These are phyloP conservation scores for Uncinocarpus reesii DNA, from an alignment of 2,329 filamentous ascomycete genomes.

Conservation along the genomic window DNA sequence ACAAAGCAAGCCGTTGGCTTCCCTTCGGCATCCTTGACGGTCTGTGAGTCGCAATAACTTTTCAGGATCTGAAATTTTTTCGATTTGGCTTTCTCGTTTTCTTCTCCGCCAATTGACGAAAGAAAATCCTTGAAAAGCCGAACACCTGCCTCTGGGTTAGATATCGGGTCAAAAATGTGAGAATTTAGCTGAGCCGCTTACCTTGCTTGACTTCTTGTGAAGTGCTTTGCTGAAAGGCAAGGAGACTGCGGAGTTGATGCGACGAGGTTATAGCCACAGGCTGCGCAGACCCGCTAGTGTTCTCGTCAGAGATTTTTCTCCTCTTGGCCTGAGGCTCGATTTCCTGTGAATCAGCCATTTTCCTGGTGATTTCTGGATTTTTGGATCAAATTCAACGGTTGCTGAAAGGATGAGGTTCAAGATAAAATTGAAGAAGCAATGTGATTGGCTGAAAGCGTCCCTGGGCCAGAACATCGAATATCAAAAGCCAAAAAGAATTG, in stretches of 20 bases:
- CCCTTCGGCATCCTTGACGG: slow-evolving; percentile 40
- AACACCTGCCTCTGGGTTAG: slow-evolving; percentile 27
- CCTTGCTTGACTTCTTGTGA: slow-evolving; percentile 45
- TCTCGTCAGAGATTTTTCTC: slow-evolving; percentile 30
- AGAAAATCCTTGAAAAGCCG: slow-evolving; percentile 39
- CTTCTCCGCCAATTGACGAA: slow-evolving; percentile 29
- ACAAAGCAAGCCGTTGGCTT: slow-evolving; percentile 56
- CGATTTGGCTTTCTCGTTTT: slow-evolving; percentile 29
- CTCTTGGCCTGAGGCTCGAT: slow-evolving; percentile 30
- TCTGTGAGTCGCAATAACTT: slow-evolving; percentile 45
- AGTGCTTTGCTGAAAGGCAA: slow-evolving; percentile 62
- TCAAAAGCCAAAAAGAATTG: too few relatives aligned
- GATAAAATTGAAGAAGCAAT: neutral
- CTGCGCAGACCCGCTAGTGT: slow-evolving; percentile 9
- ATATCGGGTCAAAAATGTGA: neutral
- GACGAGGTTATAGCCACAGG: slow-evolving; percentile 36
- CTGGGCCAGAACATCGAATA: too few relatives aligned
- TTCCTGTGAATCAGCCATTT: slow-evolving; percentile 29
- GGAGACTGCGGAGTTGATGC: slow-evolving; percentile 57
- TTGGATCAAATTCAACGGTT: neutral
- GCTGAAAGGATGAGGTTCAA: neutral
- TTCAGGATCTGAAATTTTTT: slow-evolving; percentile 37
- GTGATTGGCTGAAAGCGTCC: slow-evolving; percentile 5
- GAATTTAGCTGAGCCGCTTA: slow-evolving; percentile 38
- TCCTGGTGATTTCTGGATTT: neutral